Base-by-base conservation (phyloP, 2,329 filamentous ascomycete genomes). In the Torrubiellomyces zombiae region DNA sequence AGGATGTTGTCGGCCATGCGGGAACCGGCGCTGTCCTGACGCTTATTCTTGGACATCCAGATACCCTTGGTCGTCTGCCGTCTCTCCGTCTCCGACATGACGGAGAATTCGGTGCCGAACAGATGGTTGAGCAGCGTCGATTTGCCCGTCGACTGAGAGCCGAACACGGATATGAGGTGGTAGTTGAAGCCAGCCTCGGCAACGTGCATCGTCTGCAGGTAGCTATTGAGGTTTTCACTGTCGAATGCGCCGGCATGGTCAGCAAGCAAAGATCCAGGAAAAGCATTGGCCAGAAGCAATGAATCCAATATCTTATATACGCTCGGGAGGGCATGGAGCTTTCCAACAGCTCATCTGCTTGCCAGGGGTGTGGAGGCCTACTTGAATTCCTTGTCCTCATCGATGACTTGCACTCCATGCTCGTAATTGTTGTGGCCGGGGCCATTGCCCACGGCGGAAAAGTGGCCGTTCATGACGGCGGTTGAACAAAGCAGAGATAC, bases 51-150 rank as follows among this genome's bases (percentile, higher is more conserved):
- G 36, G 85, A 92, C 76, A 98, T 77, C 89, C 89, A 98, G 48
- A 98, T 98, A 46, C 89, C 89, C 61, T 95, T 98, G 21, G 89
- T 98, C 0, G 89, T 98, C 63, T 98, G 89, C 33, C 83, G 75
- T 36, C 89, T 72, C 51, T 94, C 83, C 33, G 73, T 66, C 63
- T 98, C 89, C 40, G 82, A 81, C 89, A 98, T 98, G 47, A 98
- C 86, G 38, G 82, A 86, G 58, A 98, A 98, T 29, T 85, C 67
- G 38, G 89, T 98, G 34, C 82, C 81, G 49, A 98, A 98, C 29
- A 98, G 73, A 53, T 86, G 66, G 59, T 98, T 98, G 36, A 98
- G 72, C 22, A 98, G 67, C 5, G 89, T 98, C 22, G 89, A 95
- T 59, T 98, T 98, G 39, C 89, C 89, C 18, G 89, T 98, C 13